Base-by-base conservation (phyloP, 345 rosid species). In the Eucalyptus sp. region DNA sequence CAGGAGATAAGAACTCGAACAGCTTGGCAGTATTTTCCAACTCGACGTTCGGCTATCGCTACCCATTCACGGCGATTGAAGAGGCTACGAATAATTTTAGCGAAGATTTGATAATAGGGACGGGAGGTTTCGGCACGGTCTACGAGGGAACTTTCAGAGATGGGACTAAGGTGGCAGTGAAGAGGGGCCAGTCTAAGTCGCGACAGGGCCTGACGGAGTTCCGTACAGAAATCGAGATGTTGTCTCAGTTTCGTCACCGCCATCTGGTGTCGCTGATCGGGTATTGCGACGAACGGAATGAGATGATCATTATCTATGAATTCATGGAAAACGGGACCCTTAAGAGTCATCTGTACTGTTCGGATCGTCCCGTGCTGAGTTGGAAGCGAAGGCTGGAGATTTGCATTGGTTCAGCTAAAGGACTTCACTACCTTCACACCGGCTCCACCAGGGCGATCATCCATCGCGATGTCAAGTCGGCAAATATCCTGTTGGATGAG, bases 351-450 rank as follows among this genome's bases (percentile, higher is more conserved):
- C 83, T 90, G 58, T 90, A 88, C 33, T 64, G 87, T 7, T 88
- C 90, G 17, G 86, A 49, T 51, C 88, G 56, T 50, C 91, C 88
- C 6, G 37, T 56, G 17, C 76, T 90, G 84, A 51, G 80, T 51
- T 90, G 90, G 90, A 88, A 88, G 90, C 89, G 48, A 46, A 79
- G 90, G 56, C 88, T 88, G 6, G 91, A 86, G 51, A 88, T 90
- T n/a, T 90, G 89, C 80, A 90, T 90, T 48, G 91, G 90, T 13
- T 71, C 90, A 13, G 91, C 90, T 3, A 90, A 86, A 88, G 91
- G 91, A 1, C 84, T 90, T 44, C 91, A 90, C 88, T 90, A 90
- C 86, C 91, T 90, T 62, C 91, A 90, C 89, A 90, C 91, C 5
- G 91, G 91, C 18, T 51, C 89, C 18, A 48, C 89, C 10, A 86